Evolutionary conservation across 2,329 filamentous ascomycete genomes (phyloP), one percentile per base, ranked within the genome.

Genomic region (Thelonectria olida): DNA sequence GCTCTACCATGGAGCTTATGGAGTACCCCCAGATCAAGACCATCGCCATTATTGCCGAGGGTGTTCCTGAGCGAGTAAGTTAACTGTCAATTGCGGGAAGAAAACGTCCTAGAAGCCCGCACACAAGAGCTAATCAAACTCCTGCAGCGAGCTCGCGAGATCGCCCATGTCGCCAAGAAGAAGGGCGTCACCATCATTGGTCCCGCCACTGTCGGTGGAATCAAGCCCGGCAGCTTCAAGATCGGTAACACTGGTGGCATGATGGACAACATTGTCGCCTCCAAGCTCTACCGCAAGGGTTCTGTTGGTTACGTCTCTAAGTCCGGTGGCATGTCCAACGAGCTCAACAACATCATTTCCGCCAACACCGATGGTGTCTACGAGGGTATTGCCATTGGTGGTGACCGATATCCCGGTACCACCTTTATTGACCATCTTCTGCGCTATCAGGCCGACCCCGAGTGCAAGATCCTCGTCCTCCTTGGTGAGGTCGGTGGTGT

Each of bases 251-350:
- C 96, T 75, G 96, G 96, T 88, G 96, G 96, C 82, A 99, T 99
- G 96, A 99, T 99, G 96, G 96, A 99, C 88, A 99, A 99, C 89
- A 99, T 99, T 75, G 96, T 99, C 68, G 93, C 96, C 73, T 98
- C 96, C 80, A 99, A 99, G 90, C 92, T 99, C 64, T 99, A 99
- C 90, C 95, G 96, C 82, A 96, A 96, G 84, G 96, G 96, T 74
- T 98, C 96, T 73, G 94, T 99, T 71, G 96, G 93, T 74, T 99
- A 99, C 82, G 96, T 99, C 81, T 98, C 95, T 87, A 99, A 99
- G 88, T 99, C 96, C 61, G 96, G 96, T 78, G 96, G 96, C 84
- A 99, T 99, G 96, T 98, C 96, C 82, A 99, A 99, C 88, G 96
- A 99, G 86, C 85, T 99, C 76, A 99, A 99, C 91, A 99, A 99